phyloP scores from a whole-genome alignment of 371 early-diverging fungal genomes.

The Rhizopus arrhizus region DNA sequence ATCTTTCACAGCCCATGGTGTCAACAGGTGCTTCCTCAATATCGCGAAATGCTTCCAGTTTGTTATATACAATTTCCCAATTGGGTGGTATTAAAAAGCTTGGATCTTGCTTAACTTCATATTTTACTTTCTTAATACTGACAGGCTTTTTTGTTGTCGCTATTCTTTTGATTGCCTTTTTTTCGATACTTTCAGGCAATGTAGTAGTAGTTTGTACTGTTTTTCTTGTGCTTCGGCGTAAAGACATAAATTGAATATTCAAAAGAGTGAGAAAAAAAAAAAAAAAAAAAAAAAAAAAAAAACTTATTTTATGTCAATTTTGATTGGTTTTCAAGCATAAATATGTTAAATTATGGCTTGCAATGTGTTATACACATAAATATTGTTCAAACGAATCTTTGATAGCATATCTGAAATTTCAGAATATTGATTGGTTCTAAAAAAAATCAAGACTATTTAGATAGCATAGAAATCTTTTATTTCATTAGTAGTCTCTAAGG shows the following conservation, averaged over 20 bases:
- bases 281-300: no score
- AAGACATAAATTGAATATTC: not conserved
- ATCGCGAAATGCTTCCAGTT: constrained; percentile 65
- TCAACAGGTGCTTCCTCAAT: constrained; percentile 89
- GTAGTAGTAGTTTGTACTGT: not conserved
- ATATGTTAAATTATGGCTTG: no score
- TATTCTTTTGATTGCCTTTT: not conserved
- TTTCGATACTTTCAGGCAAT: not conserved
- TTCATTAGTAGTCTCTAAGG: no score
- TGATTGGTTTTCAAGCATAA: no score
- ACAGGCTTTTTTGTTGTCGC: not conserved
- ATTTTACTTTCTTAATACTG: not conserved
- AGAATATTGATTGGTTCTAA: no score
- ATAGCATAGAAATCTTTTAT: no score
- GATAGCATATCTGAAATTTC: no score
- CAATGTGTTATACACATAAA: no score
- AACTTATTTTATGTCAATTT: no score
- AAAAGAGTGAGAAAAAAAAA: no score
- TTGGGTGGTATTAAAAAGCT: constrained; percentile 36
- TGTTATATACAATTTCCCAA: constrained; percentile 72
- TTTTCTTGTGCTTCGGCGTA: not conserved
- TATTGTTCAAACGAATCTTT: no score
- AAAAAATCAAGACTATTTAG: no score
- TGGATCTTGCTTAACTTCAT: not conserved
- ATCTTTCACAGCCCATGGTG: constrained; percentile 88